Evolutionary conservation across 805 yeast genomes (phyloP), one percentile per base, ranked within the genome.

Genomic region (Myxozyma nipponensis): DNA sequence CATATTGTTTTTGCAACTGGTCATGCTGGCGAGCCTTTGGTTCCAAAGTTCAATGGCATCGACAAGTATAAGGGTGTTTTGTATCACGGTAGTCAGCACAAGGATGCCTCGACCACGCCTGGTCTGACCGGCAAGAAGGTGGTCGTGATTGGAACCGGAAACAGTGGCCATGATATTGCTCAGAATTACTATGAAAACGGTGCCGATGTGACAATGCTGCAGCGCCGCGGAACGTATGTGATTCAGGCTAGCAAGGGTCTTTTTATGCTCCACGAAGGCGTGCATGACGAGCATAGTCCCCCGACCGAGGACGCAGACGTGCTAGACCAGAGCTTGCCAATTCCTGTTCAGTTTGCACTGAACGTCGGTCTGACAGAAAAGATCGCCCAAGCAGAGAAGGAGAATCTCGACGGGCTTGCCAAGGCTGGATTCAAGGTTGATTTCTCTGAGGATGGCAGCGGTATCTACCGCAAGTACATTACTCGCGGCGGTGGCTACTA

Each of bases 401-500:
- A 63, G 3, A 41, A 70, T 41, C 56, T 69, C 30, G 64, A 61
- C 19, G 66, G 72, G 1, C 64, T 74, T 28, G 60, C 47, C 19
- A 54, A 63, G 21, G 65, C 61, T 22, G 77, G 77, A 0, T 74
- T 74, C 64, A 62, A 71, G 58, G 59, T 69, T n/a, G 71, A 70
- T 54, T 63, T 67, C 24, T 77, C 77, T 18, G 67, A 66, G 62
- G 77, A 74, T 24, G 72, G 67, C 26, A 69, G 75, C 35, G 77
- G 78, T 2, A 57, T 73, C 46, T 68, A 70, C 47, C 71, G 74
- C 19, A 61, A 69, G 46, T 69, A 72, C 53, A 64, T 62, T 54
- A 63, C 75, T 44, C 65, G 72, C 57, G 75, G 74, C 28, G 76
- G 77, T 1, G 78, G 78, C 39, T 74, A 73, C 58, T 74, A 74